phyloP scores from a whole-genome alignment of 2,329 filamentous ascomycete genomes.

The Thermomyces lanuginosus region DNA sequence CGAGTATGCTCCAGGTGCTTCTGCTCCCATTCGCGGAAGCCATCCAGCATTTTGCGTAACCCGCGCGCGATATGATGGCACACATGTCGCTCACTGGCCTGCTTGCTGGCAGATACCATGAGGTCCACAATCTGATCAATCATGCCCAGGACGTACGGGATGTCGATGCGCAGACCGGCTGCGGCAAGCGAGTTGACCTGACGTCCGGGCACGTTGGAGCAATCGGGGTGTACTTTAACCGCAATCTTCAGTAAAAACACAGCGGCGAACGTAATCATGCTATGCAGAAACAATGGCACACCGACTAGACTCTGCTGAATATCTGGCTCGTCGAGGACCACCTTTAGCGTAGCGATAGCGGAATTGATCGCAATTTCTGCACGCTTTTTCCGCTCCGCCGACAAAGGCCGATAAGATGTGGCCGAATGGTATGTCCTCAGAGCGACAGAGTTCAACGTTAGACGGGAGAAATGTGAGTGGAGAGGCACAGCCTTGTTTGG shows the following conservation, averaged over 20 bases:
- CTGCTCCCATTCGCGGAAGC: conserved; percentile 25
- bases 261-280: conserved; percentile 32
- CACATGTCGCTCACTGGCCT: conserved; percentile 25
- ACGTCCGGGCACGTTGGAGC: conserved; percentile 17
- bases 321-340: conserved; percentile 28
- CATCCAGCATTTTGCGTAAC: conserved; percentile 23
- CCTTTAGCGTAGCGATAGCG: conserved; percentile 26
- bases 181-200: conserved; percentile 25
- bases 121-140: conserved; percentile 21
- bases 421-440: conserved; percentile 30
- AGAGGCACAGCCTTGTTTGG: conserved; percentile 35
- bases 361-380: conserved; percentile 30
- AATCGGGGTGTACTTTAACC: conserved; percentile 22
- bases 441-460: conserved; percentile 36
- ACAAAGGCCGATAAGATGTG: conserved; percentile 23
- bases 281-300: conserved; percentile 30
- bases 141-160: conserved; percentile 19
- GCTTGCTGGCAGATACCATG: conserved; percentile 23
- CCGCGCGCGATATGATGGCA: conserved; percentile 26
- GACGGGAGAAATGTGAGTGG: conserved; percentile 36
- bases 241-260: conserved; percentile 32
- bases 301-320: conserved; percentile 28
- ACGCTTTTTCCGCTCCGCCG: conserved; percentile 28
- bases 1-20: conserved; percentile 9
- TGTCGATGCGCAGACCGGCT: conserved; percentile 19